A percentile compares a stretch with the other conserved stretches of the same genome.
Evolutionary conservation across 495 filamentous ascomycete species (phyloP).

Genomic region (Sphaerosporella brunnea): DNA sequence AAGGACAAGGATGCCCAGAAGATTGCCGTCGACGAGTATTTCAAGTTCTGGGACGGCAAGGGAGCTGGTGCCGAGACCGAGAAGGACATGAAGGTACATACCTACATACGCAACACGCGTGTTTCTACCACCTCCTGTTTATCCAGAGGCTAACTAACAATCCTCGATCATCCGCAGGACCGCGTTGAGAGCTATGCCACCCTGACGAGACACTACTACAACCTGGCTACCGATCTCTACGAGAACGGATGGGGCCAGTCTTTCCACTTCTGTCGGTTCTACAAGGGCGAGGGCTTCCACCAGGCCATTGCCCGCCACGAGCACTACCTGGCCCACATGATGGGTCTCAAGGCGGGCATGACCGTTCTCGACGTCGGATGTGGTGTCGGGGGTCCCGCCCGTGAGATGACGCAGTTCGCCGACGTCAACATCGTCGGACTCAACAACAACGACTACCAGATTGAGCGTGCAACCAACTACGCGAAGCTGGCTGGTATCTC

Average conservation of each 20-base stretch:
- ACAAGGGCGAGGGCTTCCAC: slow-evolving; percentile 68
- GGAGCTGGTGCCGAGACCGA: slow-evolving; percentile 62
- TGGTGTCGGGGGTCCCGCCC: slow-evolving; percentile 91
- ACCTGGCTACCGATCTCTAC: slow-evolving; percentile 92
- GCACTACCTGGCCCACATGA: slow-evolving; percentile 87
- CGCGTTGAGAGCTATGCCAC: slow-evolving; percentile 85
- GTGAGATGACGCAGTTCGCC: slow-evolving; percentile 92
- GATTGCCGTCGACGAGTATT: slow-evolving; percentile 89
- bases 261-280: slow-evolving; percentile 81
- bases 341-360: slow-evolving; percentile 72
- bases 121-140: no score
- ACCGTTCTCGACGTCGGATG: slow-evolving; percentile 92
- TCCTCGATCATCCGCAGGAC: no score
- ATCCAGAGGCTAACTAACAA: no score
- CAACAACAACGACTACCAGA: slow-evolving; percentile 99
- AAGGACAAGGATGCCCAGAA: slow-evolving; percentile 73
- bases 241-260: slow-evolving; percentile 91
- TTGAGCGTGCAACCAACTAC: slow-evolving; percentile 78
- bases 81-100: slow-evolving; percentile 52
- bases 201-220: slow-evolving; percentile 94
- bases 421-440: slow-evolving; percentile 76
- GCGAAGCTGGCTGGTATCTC: slow-evolving; percentile 64
- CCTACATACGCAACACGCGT: no score
- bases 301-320: slow-evolving; percentile 95
- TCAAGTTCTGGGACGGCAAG: slow-evolving; percentile 99